Evolutionary conservation across 2,329 filamentous ascomycete species (phyloP).

Genomic region (Aspergillus hortae): DNA sequence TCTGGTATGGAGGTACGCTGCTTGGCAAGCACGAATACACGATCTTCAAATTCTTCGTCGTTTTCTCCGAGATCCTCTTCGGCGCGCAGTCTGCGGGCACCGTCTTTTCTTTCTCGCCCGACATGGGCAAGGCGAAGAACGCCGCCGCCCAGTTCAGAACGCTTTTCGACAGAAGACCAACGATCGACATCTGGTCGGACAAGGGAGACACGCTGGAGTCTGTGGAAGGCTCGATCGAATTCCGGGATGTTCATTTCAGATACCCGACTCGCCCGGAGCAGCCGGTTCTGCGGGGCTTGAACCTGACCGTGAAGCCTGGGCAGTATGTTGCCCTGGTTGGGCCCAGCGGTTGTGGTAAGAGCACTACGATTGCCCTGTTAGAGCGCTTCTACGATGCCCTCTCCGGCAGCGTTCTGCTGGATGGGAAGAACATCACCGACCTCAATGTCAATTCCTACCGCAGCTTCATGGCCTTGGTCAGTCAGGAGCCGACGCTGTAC

Average conservation of each 20-base stretch:
- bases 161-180: constrained; percentile 77
- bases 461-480: constrained; percentile 78
- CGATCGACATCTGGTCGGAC: constrained; percentile 76
- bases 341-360: constrained; percentile 92
- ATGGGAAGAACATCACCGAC: constrained; percentile 74
- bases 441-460: constrained; percentile 87
- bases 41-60: constrained; percentile 88
- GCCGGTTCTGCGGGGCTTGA: constrained; percentile 82
- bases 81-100: constrained; percentile 87
- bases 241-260: constrained; percentile 88
- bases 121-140: constrained; percentile 89
- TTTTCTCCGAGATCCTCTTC: constrained; percentile 84
- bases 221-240: constrained; percentile 78
- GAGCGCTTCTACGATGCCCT: constrained; percentile 94
- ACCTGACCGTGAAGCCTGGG: constrained; percentile 49
- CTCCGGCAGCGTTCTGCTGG: constrained; percentile 73
- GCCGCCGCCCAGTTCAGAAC: constrained; percentile 76
- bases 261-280: constrained; percentile 90
- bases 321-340: constrained; percentile 73
- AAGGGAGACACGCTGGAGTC: constrained; percentile 61
- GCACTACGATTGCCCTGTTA: constrained; percentile 83
- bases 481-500: constrained; percentile 91
- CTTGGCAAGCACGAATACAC: constrained; percentile 68
- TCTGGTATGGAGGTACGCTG: constrained; percentile 85
- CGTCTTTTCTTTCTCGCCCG: constrained; percentile 84